Percentiles rank a stretch among this genome's conserved stretches.
These are phyloP conservation scores for Lipomyces chichibuensis DNA, from an alignment of 805 yeast species.

Conservation along the genomic window DNA sequence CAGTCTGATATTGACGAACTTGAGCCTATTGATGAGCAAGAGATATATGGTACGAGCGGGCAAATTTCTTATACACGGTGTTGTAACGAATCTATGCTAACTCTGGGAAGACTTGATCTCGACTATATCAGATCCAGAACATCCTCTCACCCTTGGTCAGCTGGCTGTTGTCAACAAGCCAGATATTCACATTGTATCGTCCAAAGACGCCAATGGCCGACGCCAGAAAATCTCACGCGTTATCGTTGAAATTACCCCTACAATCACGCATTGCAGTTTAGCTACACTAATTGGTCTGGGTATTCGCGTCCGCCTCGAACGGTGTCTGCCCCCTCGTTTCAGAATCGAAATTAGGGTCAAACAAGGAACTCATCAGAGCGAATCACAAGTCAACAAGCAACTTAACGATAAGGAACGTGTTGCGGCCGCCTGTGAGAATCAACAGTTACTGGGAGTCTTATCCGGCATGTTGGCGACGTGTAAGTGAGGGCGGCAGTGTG, in stretches of 20 bases:
- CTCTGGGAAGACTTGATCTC: slow-evolving; percentile 61
- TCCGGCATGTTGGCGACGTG: slow-evolving; percentile 91
- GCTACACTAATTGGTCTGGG: slow-evolving; percentile 97
- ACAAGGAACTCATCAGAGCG: slow-evolving; percentile 95
- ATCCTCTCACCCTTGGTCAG: slow-evolving; percentile 92
- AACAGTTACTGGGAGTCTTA: slow-evolving; percentile 85
- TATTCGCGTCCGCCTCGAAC: slow-evolving; percentile 83
- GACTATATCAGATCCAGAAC: slow-evolving; percentile 93
- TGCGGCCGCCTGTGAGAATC: slow-evolving; percentile 98
- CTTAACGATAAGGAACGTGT: slow-evolving; percentile 96
- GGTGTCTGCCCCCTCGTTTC: slow-evolving; percentile 83
- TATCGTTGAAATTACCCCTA: slow-evolving; percentile 85
- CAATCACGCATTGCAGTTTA: slow-evolving; percentile 94
- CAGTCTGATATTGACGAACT: slow-evolving; percentile 34
- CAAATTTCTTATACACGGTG: neutral
- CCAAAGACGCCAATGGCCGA: slow-evolving; percentile 43
- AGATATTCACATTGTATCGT: slow-evolving; percentile 73
- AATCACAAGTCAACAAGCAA: slow-evolving; percentile 93
- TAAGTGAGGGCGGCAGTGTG: slow-evolving; percentile 16
- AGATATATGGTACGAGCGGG: slow-evolving; percentile 59
- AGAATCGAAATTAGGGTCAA: slow-evolving; percentile 78
- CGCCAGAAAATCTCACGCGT: slow-evolving; percentile 68
- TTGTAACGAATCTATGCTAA: neutral
- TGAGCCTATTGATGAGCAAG: slow-evolving; percentile 84
- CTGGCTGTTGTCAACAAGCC: slow-evolving; percentile 85